These are phyloP conservation scores for Priceomyces haplophilus DNA, from an alignment of 805 yeast genomes.

Conservation along the genomic window DNA sequence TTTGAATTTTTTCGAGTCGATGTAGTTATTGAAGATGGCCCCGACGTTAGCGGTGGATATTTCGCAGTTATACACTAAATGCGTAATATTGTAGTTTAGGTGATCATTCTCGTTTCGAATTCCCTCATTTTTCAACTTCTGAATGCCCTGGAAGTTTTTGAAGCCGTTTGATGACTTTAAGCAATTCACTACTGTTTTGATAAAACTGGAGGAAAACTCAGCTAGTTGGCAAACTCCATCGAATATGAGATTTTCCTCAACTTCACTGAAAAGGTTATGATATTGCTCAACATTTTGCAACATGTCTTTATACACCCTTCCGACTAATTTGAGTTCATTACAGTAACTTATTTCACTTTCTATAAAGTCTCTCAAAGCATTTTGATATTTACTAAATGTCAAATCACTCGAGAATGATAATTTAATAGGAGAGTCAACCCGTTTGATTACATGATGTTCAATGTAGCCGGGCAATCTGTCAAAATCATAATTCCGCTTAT, in stretches of 20 bases:
- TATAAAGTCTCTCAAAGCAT: slow-evolving; percentile 22
- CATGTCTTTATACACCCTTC: slow-evolving; percentile 29
- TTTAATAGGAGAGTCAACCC: slow-evolving; percentile 34
- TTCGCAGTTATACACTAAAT: slow-evolving; percentile 7
- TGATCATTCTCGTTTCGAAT: not conserved
- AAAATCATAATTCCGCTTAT: not conserved
- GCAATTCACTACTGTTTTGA: slow-evolving; percentile 7
- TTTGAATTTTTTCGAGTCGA: slow-evolving; percentile 5
- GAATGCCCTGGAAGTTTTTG: not conserved
- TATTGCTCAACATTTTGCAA: slow-evolving; percentile 25
- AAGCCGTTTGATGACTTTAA: slow-evolving; percentile 6
- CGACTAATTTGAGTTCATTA: slow-evolving; percentile 23
- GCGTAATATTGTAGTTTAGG: slow-evolving; percentile 3
- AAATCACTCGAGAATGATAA: slow-evolving; percentile 15
- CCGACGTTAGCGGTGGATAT: slow-evolving; percentile 10
- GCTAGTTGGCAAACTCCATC: slow-evolving; percentile 42
- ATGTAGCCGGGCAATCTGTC: not conserved
- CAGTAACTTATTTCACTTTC: slow-evolving; percentile 33
- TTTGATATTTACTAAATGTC: not conserved
- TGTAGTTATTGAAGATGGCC: slow-evolving; percentile 8
- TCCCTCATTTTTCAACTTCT: slow-evolving; percentile 4
- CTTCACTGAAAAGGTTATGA: slow-evolving; percentile 25
- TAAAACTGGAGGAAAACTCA: slow-evolving; percentile 21
- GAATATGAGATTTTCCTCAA: slow-evolving; percentile 39
- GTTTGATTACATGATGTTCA: slow-evolving; percentile 8